Base-by-base conservation (phyloP, 225 moss, liverwort and hornwort species). In the Ulota crispa region DNA sequence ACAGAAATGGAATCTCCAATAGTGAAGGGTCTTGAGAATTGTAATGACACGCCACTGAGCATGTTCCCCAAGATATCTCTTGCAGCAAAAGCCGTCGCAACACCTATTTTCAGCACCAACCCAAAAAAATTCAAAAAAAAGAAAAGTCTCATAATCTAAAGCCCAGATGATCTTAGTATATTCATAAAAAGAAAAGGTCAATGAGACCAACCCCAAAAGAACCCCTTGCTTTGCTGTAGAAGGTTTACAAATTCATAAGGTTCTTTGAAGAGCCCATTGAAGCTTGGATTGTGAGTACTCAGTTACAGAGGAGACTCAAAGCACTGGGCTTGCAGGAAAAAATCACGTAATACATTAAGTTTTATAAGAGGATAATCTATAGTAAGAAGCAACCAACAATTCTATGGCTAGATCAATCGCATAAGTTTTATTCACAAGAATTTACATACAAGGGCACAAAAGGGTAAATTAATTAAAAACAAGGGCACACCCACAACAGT, bases 51-150 rank as follows among this genome's bases (percentile, higher is more conserved):
- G 39, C 96, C 95, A 63, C 95, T 92, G 24, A 97, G 88, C 85
- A 97, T 83, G 73, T 97, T 97, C 43, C 96, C 96, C 47, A 97
- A 80, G 52, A 97, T 84, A 77, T 97, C 96, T 76, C 91, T 90
- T 8, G 96, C 95, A 81, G 96, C 96, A 68, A 97, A 95, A 39
- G 98, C 98, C 27, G 98, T 98, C 19, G 98, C 98, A 82, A 98
- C 88, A 34, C 98, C 98, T 98, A 86, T 72, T 84, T 54, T 28
- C 60, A 70, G 54, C 69, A 78, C 45, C 68, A 16, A 50, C 16
- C 18, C 50, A 50, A 18, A 47, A 50, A 50, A 47, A 16, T 47
- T 45, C 45, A 45, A 4, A 50, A 50, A 15, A 5, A 15, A n/a
- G n/a, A 16, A 50, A 18, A 50, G 14, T 12, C 47, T 50, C 50